phyloP scores from a whole-genome alignment of 106 monocot species.

The Dendrobium huoshanense region DNA sequence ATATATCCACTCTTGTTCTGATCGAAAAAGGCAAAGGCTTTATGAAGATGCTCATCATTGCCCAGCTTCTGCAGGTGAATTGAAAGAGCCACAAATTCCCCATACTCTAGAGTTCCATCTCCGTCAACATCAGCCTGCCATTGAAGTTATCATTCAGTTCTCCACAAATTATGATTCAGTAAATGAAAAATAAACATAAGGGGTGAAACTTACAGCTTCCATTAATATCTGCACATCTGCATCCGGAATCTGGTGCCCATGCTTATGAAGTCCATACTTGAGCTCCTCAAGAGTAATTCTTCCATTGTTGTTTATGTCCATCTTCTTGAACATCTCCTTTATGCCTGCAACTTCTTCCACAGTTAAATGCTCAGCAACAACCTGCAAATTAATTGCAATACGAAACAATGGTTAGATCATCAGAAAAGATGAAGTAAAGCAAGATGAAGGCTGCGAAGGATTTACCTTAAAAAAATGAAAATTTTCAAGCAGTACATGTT shows the following conservation, averaged over 20 bases:
- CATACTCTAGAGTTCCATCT: conserved; percentile 46
- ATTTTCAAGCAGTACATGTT: background rate
- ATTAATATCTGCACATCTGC: conserved; percentile 46
- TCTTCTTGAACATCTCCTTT: conserved; percentile 46
- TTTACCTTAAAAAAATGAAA: background rate
- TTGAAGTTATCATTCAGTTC: background rate
- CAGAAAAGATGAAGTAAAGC: background rate
- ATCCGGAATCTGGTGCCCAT: conserved; percentile 41
- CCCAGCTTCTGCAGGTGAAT: conserved; percentile 47
- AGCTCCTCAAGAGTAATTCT: conserved; percentile 43
- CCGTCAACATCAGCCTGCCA: conserved; percentile 57
- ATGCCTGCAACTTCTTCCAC: conserved; percentile 54
- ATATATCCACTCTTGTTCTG: conserved; percentile 60
- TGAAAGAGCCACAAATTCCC: conserved; percentile 51
- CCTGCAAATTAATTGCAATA: conserved; percentile 21
- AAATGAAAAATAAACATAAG: background rate
- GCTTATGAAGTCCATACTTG: conserved; percentile 36
- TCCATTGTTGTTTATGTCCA: conserved; percentile 40
- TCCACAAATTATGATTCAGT: too few relatives aligned
- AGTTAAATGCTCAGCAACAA: conserved; percentile 51
- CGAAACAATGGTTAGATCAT: background rate
- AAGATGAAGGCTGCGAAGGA: background rate
- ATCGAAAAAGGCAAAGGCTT: conserved; percentile 60
- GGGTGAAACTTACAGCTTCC: conserved; percentile 42
- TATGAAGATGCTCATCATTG: conserved; percentile 56